A percentile compares a stretch with the other conserved stretches of the same genome.
These are phyloP conservation scores for Astragalus glycyphyllos DNA, from an alignment of 306 rosid species.

Conservation along the genomic window DNA sequence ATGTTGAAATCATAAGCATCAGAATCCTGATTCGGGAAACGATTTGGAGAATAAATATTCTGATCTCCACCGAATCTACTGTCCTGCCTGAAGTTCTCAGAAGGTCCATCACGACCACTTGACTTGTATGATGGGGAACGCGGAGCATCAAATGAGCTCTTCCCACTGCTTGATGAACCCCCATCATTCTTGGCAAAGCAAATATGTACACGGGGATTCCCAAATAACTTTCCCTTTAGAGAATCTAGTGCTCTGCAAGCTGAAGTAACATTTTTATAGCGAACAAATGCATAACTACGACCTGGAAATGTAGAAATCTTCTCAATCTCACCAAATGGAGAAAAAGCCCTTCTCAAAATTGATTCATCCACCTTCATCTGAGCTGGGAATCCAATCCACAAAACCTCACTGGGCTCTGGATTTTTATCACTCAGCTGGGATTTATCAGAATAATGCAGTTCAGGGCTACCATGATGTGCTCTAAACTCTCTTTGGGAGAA, in stretches of 20 bases:
- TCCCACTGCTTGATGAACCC: slow-evolving; percentile 75
- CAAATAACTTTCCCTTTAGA: slow-evolving; percentile 91
- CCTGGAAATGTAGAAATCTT: slow-evolving; percentile 94
- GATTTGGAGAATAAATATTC: slow-evolving; percentile 59
- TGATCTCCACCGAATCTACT: slow-evolving; percentile 59
- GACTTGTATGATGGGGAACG: slow-evolving; percentile 61
- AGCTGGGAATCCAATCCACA: slow-evolving; percentile 98
- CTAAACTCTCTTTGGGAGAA: slow-evolving; percentile 64
- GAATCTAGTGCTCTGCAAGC: slow-evolving; percentile 79
- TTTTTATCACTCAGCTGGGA: slow-evolving; percentile 70
- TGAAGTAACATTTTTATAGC: slow-evolving; percentile 64
- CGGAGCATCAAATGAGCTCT: slow-evolving; percentile 62
- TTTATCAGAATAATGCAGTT: slow-evolving; percentile 64
- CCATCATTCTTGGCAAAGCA: slow-evolving; percentile 91
- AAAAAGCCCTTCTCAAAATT: slow-evolving; percentile 73
- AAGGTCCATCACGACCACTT: slow-evolving; percentile 60
- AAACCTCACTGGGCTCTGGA: slow-evolving; percentile 89
- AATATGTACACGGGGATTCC: slow-evolving; percentile 93
- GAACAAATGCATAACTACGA: slow-evolving; percentile 95
- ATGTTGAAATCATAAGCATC: slow-evolving; percentile 57
- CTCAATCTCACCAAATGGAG: slow-evolving; percentile 91
- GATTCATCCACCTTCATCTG: slow-evolving; percentile 81
- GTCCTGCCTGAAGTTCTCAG: slow-evolving; percentile 57
- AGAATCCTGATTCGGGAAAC: slow-evolving; percentile 54
- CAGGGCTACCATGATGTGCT: slow-evolving; percentile 67